Base-by-base conservation (phyloP, 805 yeast genomes). In the Komagataella populi region DNA sequence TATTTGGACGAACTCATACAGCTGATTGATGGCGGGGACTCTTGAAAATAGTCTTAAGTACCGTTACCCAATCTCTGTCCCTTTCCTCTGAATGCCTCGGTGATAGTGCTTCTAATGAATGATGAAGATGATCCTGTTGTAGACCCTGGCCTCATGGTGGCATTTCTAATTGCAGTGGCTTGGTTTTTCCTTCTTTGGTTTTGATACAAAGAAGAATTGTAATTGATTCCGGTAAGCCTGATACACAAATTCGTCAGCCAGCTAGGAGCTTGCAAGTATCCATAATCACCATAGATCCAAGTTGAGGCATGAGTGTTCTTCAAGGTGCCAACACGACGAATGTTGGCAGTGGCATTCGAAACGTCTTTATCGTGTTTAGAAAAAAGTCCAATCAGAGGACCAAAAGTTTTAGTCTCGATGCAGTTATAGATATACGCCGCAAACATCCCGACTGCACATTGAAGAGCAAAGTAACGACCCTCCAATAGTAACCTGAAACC, bases 361-460 rank as follows among this genome's bases (percentile, higher is more conserved):
- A 55, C 61, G 48, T 52, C 57, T 50, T 52, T 59, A 12, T 53
- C 49, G 10, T 51, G 50, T 23, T 54, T 52, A 10, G 57, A 56
- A 17, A 66, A 57, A 48, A 67, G 56, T 48, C 72, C 72, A 58
- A 64, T 60, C 30, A 74, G 55, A 4, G 79, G 78, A 0, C 80
- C 80, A 47, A 64, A 60, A 2, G 86, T 76, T 45, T 70, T 65
- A 0, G 86, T 80, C 57, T 81, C 85, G 47, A 80, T 60, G 59
- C 87, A 83, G 54, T 74, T 77, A 64, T 80, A 81, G 4, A 79
- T 53, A 59, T 83, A 83, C 0, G 80, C 85, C 3, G 78, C 77
- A 17, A 66, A 56, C 53, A 77, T 70, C 2, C 87, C 87, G 45
- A 76, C 60, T 4, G 74, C 54, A 0, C 76, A 67, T 53, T 73